Base-by-base conservation (phyloP, 495 filamentous ascomycete genomes). In the Podospora pseudopauciseta region DNA sequence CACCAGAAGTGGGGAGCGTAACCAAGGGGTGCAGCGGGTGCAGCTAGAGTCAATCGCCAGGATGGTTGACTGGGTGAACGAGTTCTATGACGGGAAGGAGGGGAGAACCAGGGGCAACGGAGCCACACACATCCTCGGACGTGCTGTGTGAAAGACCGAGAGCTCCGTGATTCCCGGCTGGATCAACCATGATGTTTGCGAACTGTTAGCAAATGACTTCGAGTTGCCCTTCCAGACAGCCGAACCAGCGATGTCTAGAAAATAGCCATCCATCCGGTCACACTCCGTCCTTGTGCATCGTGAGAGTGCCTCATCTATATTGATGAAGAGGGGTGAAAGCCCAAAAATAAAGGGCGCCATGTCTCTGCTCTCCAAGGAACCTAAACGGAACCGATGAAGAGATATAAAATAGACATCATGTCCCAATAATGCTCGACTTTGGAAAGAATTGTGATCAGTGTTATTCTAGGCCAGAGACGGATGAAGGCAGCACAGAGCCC, bases 11-110 rank as follows among this genome's bases (percentile, higher is more conserved):
- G 55, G 55, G 7, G 55, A 58, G 55, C 23, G 11, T 11, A 26
- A 26, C 19, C n/a, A 19, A 13, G 55, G 55, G n/a, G 19, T 58
- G 6, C n/a, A 58, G 55, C 55, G 55, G 5, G 55, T 26, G 18
- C 55, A 58, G 23, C n/a, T 58, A 9, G 55, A 58, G 55, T 20
- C n/a, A 11, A 26, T 58, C 18, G 55, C 55, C 19, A 58, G 23
- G 13, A 58, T 58, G 55, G 55, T 58, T 26, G 55, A 11, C 5
- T 58, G 55, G 55, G 55, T 58, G 18, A 26, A 26, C 6, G 55
- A 58, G n/a, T 58, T 58, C 55, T 58, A 58, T 26, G 55, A 58
- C 23, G 55, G 5, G 55, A 58, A 58, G n/a, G n/a, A 16, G 39
- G n/a, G 55, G 3, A 58, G n/a, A 18, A 20, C 2, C n/a, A 58